A percentile compares a stretch with the other conserved stretches of the same genome.
phyloP scores from a whole-genome alignment of 1,284 basidiomycete genomes.

The Limonomyces culmigenus region DNA sequence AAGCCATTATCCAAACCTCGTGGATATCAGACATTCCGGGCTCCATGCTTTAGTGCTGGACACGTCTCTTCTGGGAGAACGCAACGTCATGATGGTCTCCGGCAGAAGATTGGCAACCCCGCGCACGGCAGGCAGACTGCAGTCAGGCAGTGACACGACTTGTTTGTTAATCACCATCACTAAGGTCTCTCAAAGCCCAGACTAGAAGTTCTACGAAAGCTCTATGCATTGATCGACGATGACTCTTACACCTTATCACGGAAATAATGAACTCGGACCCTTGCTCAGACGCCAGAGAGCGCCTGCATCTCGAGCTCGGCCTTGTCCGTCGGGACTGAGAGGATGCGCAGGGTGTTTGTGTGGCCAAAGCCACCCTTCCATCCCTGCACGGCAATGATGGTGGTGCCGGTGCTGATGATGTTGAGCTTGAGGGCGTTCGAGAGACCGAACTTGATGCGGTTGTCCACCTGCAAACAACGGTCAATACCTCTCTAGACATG shows the following conservation, averaged over 20 bases:
- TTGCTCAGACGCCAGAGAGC: slow-evolving; percentile 16
- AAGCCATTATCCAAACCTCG: no score
- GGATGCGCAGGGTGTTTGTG: slow-evolving; percentile 69
- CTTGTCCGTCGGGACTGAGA: slow-evolving; percentile 72
- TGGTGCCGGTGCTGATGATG: slow-evolving; percentile 81
- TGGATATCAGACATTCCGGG: no score
- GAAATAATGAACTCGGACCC: slow-evolving; percentile 1
- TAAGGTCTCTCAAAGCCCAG: no score
- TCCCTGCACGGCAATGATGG: slow-evolving; percentile 91
- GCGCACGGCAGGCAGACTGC: no score
- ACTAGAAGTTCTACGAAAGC: no score
- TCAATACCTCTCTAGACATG: slow-evolving; percentile 8
- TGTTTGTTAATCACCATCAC: no score
- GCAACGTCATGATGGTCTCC: no score
- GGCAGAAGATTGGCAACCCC: no score
- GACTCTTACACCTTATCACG: background rate
- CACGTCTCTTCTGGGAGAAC: no score
- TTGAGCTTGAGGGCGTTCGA: slow-evolving; percentile 76
- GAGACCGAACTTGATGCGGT: slow-evolving; percentile 83
- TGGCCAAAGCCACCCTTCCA: slow-evolving; percentile 98
- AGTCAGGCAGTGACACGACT: no score
- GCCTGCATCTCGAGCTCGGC: slow-evolving; percentile 73
- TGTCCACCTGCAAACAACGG: slow-evolving; percentile 49
- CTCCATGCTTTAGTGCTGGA: no score
- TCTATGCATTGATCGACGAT: background rate